Evolutionary conservation across 2,329 filamentous ascomycete genomes (phyloP).

Genomic region (Fusarium nygamai): DNA sequence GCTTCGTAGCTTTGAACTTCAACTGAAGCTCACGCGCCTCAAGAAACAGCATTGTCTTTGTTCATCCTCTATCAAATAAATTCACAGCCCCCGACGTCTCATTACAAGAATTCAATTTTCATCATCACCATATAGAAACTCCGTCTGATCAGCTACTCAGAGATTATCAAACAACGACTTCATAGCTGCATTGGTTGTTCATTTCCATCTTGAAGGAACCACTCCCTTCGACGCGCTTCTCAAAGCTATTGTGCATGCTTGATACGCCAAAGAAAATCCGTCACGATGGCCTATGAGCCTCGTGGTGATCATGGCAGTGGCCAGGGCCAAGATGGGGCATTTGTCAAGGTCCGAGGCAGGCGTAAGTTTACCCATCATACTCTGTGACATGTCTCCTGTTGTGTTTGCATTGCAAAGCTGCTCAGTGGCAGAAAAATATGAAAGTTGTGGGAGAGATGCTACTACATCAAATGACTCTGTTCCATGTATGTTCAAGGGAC

Average conservation of each 20-base stretch:
- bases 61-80: constrained; percentile 16
- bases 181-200: neutral
- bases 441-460: neutral
- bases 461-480: neutral
- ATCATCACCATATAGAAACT: neutral
- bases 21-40: constrained; percentile 28
- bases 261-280: constrained; percentile 33
- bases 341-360: constrained; percentile 61
- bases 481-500: neutral
- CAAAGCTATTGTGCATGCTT: constrained; percentile 39
- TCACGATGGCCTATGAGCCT: constrained; percentile 64
- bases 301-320: constrained; percentile 59
- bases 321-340: constrained; percentile 56
- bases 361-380: constrained; percentile 53
- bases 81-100: neutral
- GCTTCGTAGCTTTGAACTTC: constrained; percentile 31
- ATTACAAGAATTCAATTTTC: neutral
- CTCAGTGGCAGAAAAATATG: constrained; percentile 24
- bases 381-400: neutral
- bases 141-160: neutral
- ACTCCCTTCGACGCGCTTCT: constrained; percentile 34
- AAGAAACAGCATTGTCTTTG: constrained; percentile 17
- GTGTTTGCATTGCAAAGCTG: neutral
- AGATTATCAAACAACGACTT: neutral
- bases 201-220: constrained; percentile 15